Conservation (phyloP, 106 monocot genomes). For the Acanthochlamys bracteata region DNA sequence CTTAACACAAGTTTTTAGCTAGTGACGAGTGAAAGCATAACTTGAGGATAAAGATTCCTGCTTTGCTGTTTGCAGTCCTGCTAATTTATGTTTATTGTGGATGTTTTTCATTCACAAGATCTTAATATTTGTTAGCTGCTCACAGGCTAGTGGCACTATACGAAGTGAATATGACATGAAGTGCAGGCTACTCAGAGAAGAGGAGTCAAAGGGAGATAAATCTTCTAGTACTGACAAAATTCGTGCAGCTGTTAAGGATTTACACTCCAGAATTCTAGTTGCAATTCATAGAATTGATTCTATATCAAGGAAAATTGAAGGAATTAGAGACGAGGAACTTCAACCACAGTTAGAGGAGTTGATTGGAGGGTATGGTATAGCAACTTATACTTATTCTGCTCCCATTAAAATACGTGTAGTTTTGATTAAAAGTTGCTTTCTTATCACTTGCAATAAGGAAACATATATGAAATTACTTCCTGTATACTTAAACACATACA, state of each 20-base stretch:
- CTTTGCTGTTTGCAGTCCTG: too few relatives aligned
- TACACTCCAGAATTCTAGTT: constrained; percentile 80
- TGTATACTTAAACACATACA: too few relatives aligned
- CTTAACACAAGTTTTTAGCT: too few relatives aligned
- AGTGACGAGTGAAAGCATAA: too few relatives aligned
- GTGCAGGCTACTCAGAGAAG: constrained; percentile 57
- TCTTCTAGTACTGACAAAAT: constrained; percentile 62
- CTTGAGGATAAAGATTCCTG: too few relatives aligned
- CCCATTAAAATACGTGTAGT: too few relatives aligned
- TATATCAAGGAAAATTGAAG: constrained; percentile 84
- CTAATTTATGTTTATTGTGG: too few relatives aligned
- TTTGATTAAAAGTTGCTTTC: too few relatives aligned
- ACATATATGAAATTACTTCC: too few relatives aligned
- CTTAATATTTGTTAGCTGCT: neutral
- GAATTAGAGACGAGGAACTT: constrained; percentile 81
- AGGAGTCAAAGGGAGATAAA: constrained; percentile 56
- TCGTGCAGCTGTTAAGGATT: constrained; percentile 80
- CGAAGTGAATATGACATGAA: constrained; percentile 81
- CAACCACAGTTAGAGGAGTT: constrained; percentile 94
- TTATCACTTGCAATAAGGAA: too few relatives aligned
- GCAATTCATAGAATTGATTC: constrained; percentile 86
- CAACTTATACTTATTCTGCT: too few relatives aligned
- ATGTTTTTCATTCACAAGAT: neutral
- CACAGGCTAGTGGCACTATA: constrained; percentile 74
- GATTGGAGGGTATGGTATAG: constrained; percentile 62